Percentiles rank a stretch among this genome's conserved stretches.
Conservation (phyloP, 2,329 filamentous ascomycete species). For the Didymella pinodella region DNA sequence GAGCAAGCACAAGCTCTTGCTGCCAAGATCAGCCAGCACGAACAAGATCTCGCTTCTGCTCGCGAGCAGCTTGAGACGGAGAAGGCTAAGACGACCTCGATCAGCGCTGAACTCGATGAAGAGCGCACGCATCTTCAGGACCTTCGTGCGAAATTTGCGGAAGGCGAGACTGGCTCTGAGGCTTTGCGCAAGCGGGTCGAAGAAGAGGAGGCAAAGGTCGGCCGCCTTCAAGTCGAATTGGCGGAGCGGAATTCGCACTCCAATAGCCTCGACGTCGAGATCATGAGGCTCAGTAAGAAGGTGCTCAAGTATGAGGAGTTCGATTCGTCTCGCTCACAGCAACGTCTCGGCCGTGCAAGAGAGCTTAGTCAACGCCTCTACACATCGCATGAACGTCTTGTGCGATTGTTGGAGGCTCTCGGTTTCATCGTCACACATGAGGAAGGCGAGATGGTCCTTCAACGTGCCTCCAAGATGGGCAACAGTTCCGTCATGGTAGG, state of each 20-base stretch:
- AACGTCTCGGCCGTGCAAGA: conserved; percentile 75
- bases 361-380: conserved; percentile 86
- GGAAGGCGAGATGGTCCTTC: conserved; percentile 75
- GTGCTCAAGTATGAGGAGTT: conserved; percentile 60
- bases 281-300: conserved; percentile 73
- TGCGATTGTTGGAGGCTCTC: conserved; percentile 81
- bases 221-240: conserved; percentile 72
- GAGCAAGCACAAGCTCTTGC: conserved; percentile 51
- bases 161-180: conserved; percentile 85
- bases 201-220: conserved; percentile 76
- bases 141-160: conserved; percentile 75
- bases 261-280: conserved; percentile 77
- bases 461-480: conserved; percentile 69
- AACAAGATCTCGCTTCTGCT: conserved; percentile 47
- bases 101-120: conserved; percentile 65
- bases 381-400: conserved; percentile 83
- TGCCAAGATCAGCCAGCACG: conserved; percentile 49
- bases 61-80: conserved; percentile 58
- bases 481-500: conserved; percentile 57
- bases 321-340: conserved; percentile 66
- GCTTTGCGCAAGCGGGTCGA: conserved; percentile 76
- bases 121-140: conserved; percentile 73
- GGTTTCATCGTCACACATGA: conserved; percentile 83
- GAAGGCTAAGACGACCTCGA: conserved; percentile 55
- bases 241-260: conserved; percentile 78